Conservation (phyloP, 148 eudicot genomes). For the Fagopyrum tataricum region DNA sequence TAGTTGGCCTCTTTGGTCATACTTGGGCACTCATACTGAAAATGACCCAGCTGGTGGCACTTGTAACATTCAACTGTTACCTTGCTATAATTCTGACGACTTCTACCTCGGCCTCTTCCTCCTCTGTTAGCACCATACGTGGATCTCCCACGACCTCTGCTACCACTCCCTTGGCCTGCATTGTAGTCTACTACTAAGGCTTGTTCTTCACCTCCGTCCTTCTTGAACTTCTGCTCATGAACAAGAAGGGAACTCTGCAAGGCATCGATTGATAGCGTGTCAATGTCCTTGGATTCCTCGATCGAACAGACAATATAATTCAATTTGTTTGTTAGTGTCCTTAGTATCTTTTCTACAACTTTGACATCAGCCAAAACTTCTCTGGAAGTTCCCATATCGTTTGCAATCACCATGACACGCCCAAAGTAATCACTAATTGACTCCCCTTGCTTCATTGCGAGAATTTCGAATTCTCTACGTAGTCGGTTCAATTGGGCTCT, state of each 20-base stretch:
- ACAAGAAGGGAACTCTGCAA: too few relatives aligned
- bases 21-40: slow-evolving; percentile 18
- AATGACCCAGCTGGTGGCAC: slow-evolving; percentile 17
- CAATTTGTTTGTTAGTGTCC: slow-evolving; percentile 8
- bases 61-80: slow-evolving; percentile 12
- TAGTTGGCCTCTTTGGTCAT: slow-evolving; percentile 13
- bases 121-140: slow-evolving; percentile 10
- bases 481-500: too few relatives aligned
- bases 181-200: slow-evolving; percentile 3
- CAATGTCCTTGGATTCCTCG: slow-evolving; percentile 19
- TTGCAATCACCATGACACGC: background rate
- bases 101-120: slow-evolving; percentile 18
- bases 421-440: too few relatives aligned
- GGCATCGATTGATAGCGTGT: slow-evolving; percentile 19
- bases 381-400: too few relatives aligned
- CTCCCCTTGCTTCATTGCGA: too few relatives aligned
- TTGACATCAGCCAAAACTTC: slow-evolving; percentile 14
- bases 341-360: slow-evolving; percentile 20
- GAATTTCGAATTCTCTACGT: too few relatives aligned
- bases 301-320: slow-evolving; percentile 20
- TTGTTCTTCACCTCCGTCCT: slow-evolving; percentile 10
- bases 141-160: slow-evolving; percentile 13
- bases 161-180: too few relatives aligned
- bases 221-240: too few relatives aligned
- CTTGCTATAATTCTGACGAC: slow-evolving; percentile 4